A percentile compares a stretch with the other conserved stretches of the same genome.
These are phyloP conservation scores for Irpex sp. DNA, from an alignment of 1,284 basidiomycete genomes.

Conservation along the genomic window DNA sequence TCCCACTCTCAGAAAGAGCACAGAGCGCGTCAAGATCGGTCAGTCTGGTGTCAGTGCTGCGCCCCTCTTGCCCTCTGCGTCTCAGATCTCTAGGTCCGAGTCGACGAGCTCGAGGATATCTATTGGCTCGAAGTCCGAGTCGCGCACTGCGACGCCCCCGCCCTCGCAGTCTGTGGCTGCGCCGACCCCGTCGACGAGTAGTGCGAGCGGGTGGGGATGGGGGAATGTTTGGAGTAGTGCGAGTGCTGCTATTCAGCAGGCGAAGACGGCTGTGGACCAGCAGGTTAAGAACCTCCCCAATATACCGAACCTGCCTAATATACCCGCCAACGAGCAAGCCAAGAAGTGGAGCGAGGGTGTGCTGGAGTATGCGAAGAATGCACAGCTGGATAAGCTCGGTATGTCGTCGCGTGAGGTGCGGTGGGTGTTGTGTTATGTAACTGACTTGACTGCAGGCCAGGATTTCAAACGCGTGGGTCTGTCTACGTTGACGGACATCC, in stretches of 20 bases:
- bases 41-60: slow-evolving; percentile 28
- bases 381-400: slow-evolving; percentile 82
- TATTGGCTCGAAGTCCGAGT: slow-evolving; percentile 19
- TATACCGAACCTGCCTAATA: slow-evolving; percentile 46
- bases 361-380: slow-evolving; percentile 37
- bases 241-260: slow-evolving; percentile 83
- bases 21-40: slow-evolving; percentile 71
- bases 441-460: slow-evolving; percentile 50
- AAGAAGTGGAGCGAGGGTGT: slow-evolving; percentile 68
- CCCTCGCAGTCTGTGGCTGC: slow-evolving; percentile 10
- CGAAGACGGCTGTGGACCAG: slow-evolving; percentile 85
- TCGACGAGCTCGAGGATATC: slow-evolving; percentile 23
- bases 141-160: slow-evolving; percentile 19
- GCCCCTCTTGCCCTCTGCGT: slow-evolving; percentile 28
- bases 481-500: slow-evolving; percentile 84
- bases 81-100: slow-evolving; percentile 35
- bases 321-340: slow-evolving; percentile 75
- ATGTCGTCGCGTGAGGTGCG: neutral
- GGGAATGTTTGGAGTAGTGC: slow-evolving; percentile 86
- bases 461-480: slow-evolving; percentile 85
- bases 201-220: slow-evolving; percentile 65
- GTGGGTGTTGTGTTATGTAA: neutral
- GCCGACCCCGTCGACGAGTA: slow-evolving; percentile 19
- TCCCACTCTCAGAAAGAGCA: slow-evolving; percentile 71
- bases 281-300: slow-evolving; percentile 69